phyloP scores from a whole-genome alignment of 257 asterid species.

The Eucommia ulmoides region DNA sequence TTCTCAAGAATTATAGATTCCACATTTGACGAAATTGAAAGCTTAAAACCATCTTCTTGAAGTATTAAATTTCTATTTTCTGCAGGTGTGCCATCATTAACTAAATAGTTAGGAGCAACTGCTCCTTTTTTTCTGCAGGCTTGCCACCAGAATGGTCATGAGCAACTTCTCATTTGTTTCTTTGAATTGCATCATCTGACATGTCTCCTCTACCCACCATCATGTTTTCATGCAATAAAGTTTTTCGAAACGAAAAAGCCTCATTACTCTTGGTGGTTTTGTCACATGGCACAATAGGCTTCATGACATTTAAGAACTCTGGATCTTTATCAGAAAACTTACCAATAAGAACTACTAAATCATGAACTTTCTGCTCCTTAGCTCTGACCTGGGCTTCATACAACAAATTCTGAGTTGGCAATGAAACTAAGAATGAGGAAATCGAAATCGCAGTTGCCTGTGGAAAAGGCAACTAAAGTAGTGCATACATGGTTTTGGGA shows the following conservation, averaged over 20 bases:
- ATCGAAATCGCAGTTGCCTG: too few relatives aligned
- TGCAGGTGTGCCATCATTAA: constrained; percentile 15
- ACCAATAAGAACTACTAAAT: too few relatives aligned
- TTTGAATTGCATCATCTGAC: constrained; percentile 4
- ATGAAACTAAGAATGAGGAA: too few relatives aligned
- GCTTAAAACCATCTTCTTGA: constrained; percentile 30
- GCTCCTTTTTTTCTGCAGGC: constrained; percentile 6
- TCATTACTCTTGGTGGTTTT: too few relatives aligned
- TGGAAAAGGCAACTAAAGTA: too few relatives aligned
- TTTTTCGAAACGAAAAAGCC: constrained; percentile 9
- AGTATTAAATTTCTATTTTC: constrained; percentile 16
- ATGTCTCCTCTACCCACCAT: constrained; percentile 9
- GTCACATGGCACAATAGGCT: too few relatives aligned
- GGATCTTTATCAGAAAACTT: too few relatives aligned
- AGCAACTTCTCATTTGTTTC: constrained; percentile 17
- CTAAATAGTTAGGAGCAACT: constrained; percentile 18
- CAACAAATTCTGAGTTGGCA: too few relatives aligned
- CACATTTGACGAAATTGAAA: constrained; percentile 25
- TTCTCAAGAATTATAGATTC: constrained; percentile 18
- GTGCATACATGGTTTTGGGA: too few relatives aligned
- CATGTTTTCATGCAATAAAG: constrained; percentile 12
- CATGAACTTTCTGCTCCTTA: too few relatives aligned
- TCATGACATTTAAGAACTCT: too few relatives aligned
- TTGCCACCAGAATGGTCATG: constrained; percentile 14
- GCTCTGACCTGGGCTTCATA: too few relatives aligned